These are phyloP conservation scores for Fraxinus baroniana DNA, from an alignment of 305 asterid genomes.

Conservation along the genomic window DNA sequence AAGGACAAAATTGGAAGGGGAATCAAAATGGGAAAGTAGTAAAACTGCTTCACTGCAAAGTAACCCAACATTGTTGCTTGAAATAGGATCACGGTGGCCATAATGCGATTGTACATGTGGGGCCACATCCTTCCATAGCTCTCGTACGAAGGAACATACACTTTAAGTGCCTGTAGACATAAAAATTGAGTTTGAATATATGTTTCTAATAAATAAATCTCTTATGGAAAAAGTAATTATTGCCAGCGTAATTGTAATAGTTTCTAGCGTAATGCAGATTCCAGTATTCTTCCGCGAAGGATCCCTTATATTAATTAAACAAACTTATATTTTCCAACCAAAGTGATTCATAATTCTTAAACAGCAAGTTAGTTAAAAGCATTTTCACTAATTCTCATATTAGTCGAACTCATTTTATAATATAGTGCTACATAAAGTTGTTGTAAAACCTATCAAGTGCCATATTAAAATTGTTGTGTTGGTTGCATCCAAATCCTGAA, in stretches of 20 bases:
- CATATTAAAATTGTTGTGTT: not conserved
- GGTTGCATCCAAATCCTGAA: not conserved
- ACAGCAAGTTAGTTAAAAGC: not conserved
- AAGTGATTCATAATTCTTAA: not conserved
- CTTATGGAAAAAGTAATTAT: not conserved
- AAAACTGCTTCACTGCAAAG: slow-evolving; percentile 49
- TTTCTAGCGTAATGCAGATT: not conserved
- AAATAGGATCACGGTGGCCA: slow-evolving; percentile 59
- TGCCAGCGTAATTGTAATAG: not conserved
- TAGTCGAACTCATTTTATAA: not conserved
- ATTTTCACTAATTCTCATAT: not conserved
- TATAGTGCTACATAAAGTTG: not conserved
- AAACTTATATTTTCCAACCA: not conserved
- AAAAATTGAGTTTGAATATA: not conserved
- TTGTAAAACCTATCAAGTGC: not conserved
- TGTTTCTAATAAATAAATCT: not conserved
- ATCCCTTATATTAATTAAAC: not conserved
- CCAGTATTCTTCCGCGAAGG: not conserved
- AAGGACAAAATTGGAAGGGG: slow-evolving; percentile 60
- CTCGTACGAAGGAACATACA: slow-evolving; percentile 73
- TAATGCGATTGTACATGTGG: slow-evolving; percentile 62
- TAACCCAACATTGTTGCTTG: slow-evolving; percentile 83
- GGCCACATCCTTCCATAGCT: slow-evolving; percentile 93
- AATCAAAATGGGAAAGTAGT: slow-evolving; percentile 42
- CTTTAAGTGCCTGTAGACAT: slow-evolving; percentile 67